phyloP scores from a whole-genome alignment of 2,329 filamentous ascomycete species.

The Pseudohalonectria lignicola region DNA sequence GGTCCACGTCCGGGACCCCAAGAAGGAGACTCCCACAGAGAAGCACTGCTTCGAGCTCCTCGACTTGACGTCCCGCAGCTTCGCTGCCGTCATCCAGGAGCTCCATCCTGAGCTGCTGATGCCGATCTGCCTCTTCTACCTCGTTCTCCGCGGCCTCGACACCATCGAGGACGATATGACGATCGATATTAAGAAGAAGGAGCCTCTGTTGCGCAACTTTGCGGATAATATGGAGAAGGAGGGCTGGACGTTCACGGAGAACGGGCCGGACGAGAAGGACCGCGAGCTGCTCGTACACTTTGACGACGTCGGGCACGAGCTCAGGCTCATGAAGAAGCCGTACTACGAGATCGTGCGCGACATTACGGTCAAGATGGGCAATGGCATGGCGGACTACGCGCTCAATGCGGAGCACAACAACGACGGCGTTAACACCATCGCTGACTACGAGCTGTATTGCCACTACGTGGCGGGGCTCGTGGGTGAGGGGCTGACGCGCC shows the following conservation, averaged over 20 bases:
- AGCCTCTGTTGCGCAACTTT: conserved; percentile 77
- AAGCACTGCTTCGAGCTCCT: conserved; percentile 80
- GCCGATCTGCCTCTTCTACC: conserved; percentile 81
- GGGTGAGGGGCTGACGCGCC: conserved; percentile 78
- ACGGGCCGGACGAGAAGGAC: conserved; percentile 88
- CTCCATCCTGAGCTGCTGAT: conserved; percentile 88
- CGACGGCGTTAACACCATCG: conserved; percentile 69
- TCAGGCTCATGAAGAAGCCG: conserved; percentile 73
- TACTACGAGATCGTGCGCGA: conserved; percentile 86
- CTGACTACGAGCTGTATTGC: conserved; percentile 94
- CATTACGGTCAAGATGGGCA: conserved; percentile 89
- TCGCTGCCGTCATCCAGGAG: conserved; percentile 87
- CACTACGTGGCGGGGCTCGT: conserved; percentile 99
- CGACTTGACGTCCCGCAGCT: conserved; percentile 83
- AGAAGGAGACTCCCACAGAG: conserved; percentile 63
- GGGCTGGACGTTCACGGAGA: conserved; percentile 83
- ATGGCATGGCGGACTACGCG: conserved; percentile 96
- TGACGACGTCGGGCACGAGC: conserved; percentile 73
- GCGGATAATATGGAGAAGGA: conserved; percentile 67
- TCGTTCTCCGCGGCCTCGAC: conserved; percentile 82
- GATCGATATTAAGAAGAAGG: conserved; percentile 68
- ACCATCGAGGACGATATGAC: conserved; percentile 99
- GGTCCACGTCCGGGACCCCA: conserved; percentile 70
- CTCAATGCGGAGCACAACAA: conserved; percentile 71
- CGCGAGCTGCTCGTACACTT: conserved; percentile 87